Percentiles rank a stretch among this genome's conserved stretches.
Conservation (phyloP, 176 grass and related monocot species). For the Saccharum officinarum region DNA sequence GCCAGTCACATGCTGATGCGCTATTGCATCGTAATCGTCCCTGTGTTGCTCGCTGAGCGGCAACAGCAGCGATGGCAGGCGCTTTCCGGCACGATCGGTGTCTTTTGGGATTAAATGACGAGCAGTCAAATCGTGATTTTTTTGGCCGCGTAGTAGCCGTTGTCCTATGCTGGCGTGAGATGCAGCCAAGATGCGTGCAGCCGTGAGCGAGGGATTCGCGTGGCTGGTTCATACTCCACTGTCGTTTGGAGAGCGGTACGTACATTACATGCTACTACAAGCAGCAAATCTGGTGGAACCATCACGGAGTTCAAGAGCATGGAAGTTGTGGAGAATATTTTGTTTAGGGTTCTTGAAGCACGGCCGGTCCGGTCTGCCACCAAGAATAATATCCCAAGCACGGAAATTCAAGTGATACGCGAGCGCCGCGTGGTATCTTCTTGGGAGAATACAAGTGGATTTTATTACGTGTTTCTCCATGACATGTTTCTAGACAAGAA, state of each 20-base stretch:
- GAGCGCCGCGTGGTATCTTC: not conserved
- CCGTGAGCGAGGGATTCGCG: not conserved
- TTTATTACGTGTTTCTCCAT: not conserved
- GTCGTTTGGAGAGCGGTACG: not conserved
- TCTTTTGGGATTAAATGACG: constrained; percentile 47
- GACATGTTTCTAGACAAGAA: not conserved
- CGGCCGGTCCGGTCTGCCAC: not conserved
- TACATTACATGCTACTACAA: not conserved
- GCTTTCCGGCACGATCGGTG: constrained; percentile 4
- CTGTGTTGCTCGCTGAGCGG: constrained; percentile 4
- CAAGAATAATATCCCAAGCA: constrained; percentile 6
- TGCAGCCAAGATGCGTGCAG: not conserved
- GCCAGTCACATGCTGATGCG: constrained; percentile 20
- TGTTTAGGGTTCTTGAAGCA: constrained; percentile 2
- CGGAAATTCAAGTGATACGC: not conserved
- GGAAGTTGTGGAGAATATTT: not conserved
- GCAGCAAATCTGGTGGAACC: not conserved
- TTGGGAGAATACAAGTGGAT: not conserved
- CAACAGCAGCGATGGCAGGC: not conserved
- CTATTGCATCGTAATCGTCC: not conserved
- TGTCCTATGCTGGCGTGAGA: not conserved
- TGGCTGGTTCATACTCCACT: not conserved
- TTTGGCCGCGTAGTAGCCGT: not conserved
- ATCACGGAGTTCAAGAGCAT: not conserved
- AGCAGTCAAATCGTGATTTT: constrained; percentile 13